These are phyloP conservation scores for Colletotrichum cuscutae DNA, from an alignment of 2,329 filamentous ascomycete genomes.

Conservation along the genomic window DNA sequence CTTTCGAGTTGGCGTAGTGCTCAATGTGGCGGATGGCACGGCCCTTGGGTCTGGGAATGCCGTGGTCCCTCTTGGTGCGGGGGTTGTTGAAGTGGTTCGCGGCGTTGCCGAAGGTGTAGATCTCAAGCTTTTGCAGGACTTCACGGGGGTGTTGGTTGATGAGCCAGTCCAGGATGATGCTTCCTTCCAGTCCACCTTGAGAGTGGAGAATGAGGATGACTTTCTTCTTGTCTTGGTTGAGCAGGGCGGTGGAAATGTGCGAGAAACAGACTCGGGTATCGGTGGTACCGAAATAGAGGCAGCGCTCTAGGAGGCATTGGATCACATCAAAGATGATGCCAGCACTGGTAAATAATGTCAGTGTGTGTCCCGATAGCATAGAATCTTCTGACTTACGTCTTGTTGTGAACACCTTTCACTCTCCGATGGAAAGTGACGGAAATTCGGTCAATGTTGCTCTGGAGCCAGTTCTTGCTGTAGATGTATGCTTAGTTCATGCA, in stretches of 20 bases:
- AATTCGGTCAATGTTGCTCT: slow-evolving; percentile 76
- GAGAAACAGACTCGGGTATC: slow-evolving; percentile 73
- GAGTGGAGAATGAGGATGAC: slow-evolving; percentile 81
- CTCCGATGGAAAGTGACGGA: slow-evolving; percentile 78
- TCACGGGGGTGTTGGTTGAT: slow-evolving; percentile 76
- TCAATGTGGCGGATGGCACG: slow-evolving; percentile 77
- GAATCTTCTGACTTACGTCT: slow-evolving; percentile 53
- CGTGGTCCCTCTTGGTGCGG: slow-evolving; percentile 40
- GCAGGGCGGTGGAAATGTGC: slow-evolving; percentile 71
- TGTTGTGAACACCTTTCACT: slow-evolving; percentile 79
- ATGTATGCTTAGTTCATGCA: background rate
- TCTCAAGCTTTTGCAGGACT: slow-evolving; percentile 74
- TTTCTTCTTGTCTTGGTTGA: slow-evolving; percentile 71
- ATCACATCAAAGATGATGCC: slow-evolving; percentile 83
- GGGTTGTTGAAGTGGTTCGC: slow-evolving; percentile 88
- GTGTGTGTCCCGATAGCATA: rapidly evolving
- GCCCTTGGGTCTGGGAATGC: slow-evolving; percentile 45
- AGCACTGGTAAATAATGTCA: background rate
- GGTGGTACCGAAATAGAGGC: slow-evolving; percentile 75
- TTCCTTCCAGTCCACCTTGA: slow-evolving; percentile 80
- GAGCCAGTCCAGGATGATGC: slow-evolving; percentile 80
- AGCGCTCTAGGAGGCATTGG: slow-evolving; percentile 81
- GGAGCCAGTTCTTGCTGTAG: slow-evolving; percentile 70
- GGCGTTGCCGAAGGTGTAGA: slow-evolving; percentile 82
- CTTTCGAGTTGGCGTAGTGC: slow-evolving; percentile 81